Evolutionary conservation across 768 basidiomycete genomes (phyloP), one percentile per base, ranked within the genome.

Genomic region (Boletus subparvulus): DNA sequence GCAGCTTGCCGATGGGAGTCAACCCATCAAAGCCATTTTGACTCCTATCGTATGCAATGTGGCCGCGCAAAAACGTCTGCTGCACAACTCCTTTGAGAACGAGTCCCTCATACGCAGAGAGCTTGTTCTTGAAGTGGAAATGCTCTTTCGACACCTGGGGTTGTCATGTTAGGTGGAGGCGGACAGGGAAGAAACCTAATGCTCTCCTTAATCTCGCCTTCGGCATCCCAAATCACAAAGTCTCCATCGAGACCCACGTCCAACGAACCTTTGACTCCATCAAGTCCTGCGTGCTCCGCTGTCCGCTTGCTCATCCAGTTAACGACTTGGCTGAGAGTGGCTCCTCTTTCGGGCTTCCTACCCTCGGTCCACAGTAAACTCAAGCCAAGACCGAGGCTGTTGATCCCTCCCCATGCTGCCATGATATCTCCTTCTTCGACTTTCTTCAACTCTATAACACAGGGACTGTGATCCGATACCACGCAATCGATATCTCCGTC

Each of bases 381-480:
- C 45, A 98, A 71, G 0, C 96, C 97, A 17, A 98, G 77, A 4
- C 96, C 96, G 24, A 99, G 80, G 6, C 91, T 87, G 58, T 88
- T 90, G 60, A 99, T 92, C 0, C 96, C 96, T 41, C 96, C 96
- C 96, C 96, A 98, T 0, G 95, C 92, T 21, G 76, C 71, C 87
- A 97, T 90, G 58, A 98, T 79, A 65, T 94, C 82, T 1, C 94
- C 91, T 42, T 82, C 80, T 30, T 87, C 86, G 36, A 86, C 70
- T 58, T 81, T 82, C 77, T 98, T 99, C 56, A 99, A 75, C 63
- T 86, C 84, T 24, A 83, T 75, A 13, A 90, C 79, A 71, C 95
- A 98, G 16, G 95, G 95, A 60, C 92, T 94, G 69, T 99, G 96
- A 74, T 99, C 96, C 51, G 94, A 96, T 8, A 98, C 94, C 51